These are phyloP conservation scores for Testicularia cyperi DNA, from an alignment of 1,284 basidiomycete species.

Conservation along the genomic window DNA sequence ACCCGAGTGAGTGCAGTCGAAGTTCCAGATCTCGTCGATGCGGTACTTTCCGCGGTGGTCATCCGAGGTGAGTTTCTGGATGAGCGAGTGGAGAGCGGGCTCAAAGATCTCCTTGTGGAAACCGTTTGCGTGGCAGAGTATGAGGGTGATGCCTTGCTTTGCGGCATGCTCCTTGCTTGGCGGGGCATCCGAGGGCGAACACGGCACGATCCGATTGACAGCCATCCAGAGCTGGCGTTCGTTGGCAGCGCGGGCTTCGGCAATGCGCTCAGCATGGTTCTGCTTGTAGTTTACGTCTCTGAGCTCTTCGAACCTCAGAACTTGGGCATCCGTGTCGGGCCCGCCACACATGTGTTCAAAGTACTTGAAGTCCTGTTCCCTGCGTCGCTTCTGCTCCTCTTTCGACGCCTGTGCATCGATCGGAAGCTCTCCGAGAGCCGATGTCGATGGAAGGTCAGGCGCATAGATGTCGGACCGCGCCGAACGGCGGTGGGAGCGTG, in stretches of 20 bases:
- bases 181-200: constrained; percentile 9
- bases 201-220: constrained; percentile 25
- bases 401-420: constrained; percentile 21
- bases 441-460: constrained; percentile 17
- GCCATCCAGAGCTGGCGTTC: constrained; percentile 36
- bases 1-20: constrained; percentile 77
- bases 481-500: constrained; percentile 63
- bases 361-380: constrained; percentile 27
- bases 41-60: constrained; percentile 13
- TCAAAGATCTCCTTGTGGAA: constrained; percentile 81
- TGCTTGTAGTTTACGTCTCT: constrained; percentile 3
- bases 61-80: constrained; percentile 33
- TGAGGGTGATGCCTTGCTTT: constrained; percentile 65
- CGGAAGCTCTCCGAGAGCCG: constrained; percentile 11
- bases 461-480: constrained; percentile 29
- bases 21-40: constrained; percentile 76
- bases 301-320: constrained; percentile 13
- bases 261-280: constrained; percentile 13
- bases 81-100: constrained; percentile 65
- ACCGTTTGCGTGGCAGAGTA: constrained; percentile 77
- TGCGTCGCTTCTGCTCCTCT: constrained; percentile 24
- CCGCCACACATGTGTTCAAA: constrained; percentile 14
- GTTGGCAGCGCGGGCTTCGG: constrained; percentile 16
- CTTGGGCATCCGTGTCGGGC: constrained; percentile 4
- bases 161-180: constrained; percentile 1